Evolutionary conservation across 2,329 filamentous ascomycete species (phyloP).

Genomic region (Nannizziopsis arthrosporioides): DNA sequence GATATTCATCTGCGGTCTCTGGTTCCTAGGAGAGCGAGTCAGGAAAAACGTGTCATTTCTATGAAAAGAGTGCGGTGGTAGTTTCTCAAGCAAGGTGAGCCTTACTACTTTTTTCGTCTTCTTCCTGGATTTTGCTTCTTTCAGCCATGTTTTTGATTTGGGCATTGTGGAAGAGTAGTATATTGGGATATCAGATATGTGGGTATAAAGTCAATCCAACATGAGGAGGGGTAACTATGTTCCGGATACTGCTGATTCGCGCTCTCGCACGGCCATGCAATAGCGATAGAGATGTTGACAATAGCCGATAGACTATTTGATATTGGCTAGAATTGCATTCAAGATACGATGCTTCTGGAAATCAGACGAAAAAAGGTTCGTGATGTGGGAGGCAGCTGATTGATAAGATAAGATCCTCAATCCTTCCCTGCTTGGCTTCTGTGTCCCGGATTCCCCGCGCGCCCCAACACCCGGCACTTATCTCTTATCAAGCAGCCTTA

Average conservation of each 20-base stretch:
- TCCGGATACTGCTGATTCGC: not conserved
- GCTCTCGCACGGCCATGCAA: not conserved
- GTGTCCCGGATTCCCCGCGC: not conserved
- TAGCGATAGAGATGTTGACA: not conserved
- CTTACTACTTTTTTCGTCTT: constrained; percentile 32
- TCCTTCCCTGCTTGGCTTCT: not conserved
- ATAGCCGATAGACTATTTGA: not conserved
- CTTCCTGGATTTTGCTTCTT: constrained; percentile 34
- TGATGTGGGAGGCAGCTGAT: not conserved
- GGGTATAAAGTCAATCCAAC: no score
- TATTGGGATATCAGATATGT: not conserved
- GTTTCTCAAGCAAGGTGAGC: not conserved
- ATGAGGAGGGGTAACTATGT: not conserved
- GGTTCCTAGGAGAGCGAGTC: constrained; percentile 27
- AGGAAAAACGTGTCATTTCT: not conserved
- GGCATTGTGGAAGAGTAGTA: constrained; percentile 23
- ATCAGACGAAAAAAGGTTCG: not conserved
- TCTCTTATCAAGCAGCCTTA: no score
- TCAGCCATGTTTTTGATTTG: constrained; percentile 31
- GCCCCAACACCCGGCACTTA: not conserved
- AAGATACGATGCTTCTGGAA: not conserved
- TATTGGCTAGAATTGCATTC: not conserved
- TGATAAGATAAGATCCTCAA: constrained; percentile 10
- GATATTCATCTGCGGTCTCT: constrained; percentile 55
- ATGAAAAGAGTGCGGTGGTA: no score